A percentile compares a stretch with the other conserved stretches of the same genome.
phyloP scores from a whole-genome alignment of 176 grass and related monocot species.

The Rhynchospora breviuscula region DNA sequence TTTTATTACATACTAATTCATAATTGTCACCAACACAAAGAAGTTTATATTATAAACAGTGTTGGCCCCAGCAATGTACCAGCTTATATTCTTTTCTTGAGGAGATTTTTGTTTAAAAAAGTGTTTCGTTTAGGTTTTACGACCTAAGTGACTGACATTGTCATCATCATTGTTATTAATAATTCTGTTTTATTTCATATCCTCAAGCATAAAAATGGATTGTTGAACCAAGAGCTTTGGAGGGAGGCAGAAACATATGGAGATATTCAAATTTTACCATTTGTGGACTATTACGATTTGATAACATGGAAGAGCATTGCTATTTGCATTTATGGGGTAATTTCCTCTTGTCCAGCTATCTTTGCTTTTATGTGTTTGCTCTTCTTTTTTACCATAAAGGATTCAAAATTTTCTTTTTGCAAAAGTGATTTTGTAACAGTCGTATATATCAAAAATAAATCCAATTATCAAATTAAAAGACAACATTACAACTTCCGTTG shows the following conservation, averaged over 20 bases:
- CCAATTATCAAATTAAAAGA: too few relatives aligned
- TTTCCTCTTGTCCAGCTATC: not conserved
- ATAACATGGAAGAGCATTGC: constrained; percentile 95
- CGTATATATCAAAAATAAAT: too few relatives aligned
- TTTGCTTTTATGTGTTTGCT: not conserved
- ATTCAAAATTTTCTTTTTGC: too few relatives aligned
- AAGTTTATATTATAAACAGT: not conserved
- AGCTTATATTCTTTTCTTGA: too few relatives aligned
- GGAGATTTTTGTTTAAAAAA: not conserved
- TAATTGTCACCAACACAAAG: not conserved
- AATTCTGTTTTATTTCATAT: not conserved
- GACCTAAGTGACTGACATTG: not conserved
- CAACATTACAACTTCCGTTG: too few relatives aligned
- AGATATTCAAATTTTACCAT: constrained; percentile 74
- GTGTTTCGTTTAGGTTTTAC: not conserved
- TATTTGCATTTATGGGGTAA: constrained; percentile 95
- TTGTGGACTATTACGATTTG: constrained; percentile 83
- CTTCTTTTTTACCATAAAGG: too few relatives aligned
- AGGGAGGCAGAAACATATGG: constrained; percentile 58
- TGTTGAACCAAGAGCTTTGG: constrained; percentile 87
- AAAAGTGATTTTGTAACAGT: too few relatives aligned
- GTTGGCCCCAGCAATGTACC: not conserved
- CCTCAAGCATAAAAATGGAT: constrained; percentile 76
- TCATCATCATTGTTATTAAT: not conserved
- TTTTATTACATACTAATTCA: not conserved